Evolutionary conservation across 176 grass and related monocot species (phyloP).

Genomic region (Aegilops speltoides): DNA sequence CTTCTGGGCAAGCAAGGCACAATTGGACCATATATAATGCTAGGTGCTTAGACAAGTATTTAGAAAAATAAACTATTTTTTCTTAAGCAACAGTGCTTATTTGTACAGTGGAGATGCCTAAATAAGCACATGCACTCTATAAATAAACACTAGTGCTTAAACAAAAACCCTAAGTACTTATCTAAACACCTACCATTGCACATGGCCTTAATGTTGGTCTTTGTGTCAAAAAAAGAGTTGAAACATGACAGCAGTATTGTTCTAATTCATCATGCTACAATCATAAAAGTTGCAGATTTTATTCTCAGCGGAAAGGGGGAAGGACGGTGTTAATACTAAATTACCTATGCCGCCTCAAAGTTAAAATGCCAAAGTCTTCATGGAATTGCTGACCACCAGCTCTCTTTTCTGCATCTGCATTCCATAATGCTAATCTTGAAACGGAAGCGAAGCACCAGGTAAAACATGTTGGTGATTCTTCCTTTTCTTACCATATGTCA

Average conservation of each 20-base stretch:
- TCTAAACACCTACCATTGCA: not conserved
- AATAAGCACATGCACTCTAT: too few relatives aligned
- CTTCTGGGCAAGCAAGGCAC: not conserved
- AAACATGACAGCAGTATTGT: not conserved
- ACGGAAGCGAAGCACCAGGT: conserved; percentile 18
- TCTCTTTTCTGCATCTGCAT: conserved; percentile 1
- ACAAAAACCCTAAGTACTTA: too few relatives aligned
- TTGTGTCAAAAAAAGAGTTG: not conserved
- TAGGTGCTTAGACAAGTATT: not conserved
- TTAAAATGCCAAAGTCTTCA: conserved; percentile 26
- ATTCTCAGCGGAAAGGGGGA: conserved; percentile 9
- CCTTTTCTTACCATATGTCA: conserved; percentile 31
- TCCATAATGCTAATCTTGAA: conserved; percentile 25
- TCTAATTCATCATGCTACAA: conserved; percentile 15
- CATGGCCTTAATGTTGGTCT: not conserved
- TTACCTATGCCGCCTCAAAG: conserved; percentile 6
- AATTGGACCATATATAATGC: not conserved
- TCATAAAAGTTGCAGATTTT: conserved; percentile 29
- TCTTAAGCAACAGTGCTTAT: too few relatives aligned
- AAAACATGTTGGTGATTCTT: conserved; percentile 19
- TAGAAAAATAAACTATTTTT: not conserved
- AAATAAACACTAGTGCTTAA: too few relatives aligned
- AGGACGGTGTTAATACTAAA: not conserved
- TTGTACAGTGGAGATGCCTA: too few relatives aligned
- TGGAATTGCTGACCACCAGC: not conserved